Conservation (phyloP, 352 stramenopile genomes). For the Blastocystis sp. region DNA sequence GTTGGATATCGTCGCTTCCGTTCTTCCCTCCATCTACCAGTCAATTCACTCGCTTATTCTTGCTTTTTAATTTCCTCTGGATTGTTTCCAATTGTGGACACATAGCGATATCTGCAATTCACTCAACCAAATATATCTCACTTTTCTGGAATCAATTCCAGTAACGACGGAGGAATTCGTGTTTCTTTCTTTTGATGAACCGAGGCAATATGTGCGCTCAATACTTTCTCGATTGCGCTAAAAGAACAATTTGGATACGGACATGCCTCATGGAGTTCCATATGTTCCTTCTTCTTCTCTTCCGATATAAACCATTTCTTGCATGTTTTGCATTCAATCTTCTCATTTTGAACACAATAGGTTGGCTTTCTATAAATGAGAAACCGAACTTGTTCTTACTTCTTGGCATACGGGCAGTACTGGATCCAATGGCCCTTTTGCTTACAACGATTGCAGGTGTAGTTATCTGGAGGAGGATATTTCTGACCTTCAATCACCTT, state of each 20-base stretch:
- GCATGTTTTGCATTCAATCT: constrained; percentile 62
- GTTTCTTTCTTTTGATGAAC: constrained; percentile 33
- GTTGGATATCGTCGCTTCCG: constrained; percentile 46
- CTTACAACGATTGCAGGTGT: constrained; percentile 54
- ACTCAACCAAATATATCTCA: background rate
- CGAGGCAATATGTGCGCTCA: constrained; percentile 41
- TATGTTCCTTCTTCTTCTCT: constrained; percentile 53
- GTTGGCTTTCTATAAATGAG: background rate
- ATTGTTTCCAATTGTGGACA: constrained; percentile 47
- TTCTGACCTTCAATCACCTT: constrained; percentile 66
- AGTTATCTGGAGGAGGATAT: constrained; percentile 56
- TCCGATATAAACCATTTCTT: constrained; percentile 67
- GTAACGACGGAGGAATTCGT: constrained; percentile 34
- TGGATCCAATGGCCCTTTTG: constrained; percentile 68
- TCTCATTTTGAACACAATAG: background rate
- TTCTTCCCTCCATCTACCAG: constrained; percentile 60
- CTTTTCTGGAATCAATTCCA: constrained; percentile 68
- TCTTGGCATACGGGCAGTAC: constrained; percentile 60
- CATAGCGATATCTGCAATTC: constrained; percentile 51
- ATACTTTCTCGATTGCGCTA: constrained; percentile 36
- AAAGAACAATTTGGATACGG: constrained; percentile 61
- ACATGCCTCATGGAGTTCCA: constrained; percentile 44
- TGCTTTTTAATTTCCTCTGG: constrained; percentile 59
- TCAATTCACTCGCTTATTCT: background rate
- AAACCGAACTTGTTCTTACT: background rate